Evolutionary conservation across 1,139 yeast genomes (phyloP), one percentile per base, ranked within the genome.

Genomic region (Wickerhamomyces sp.): DNA sequence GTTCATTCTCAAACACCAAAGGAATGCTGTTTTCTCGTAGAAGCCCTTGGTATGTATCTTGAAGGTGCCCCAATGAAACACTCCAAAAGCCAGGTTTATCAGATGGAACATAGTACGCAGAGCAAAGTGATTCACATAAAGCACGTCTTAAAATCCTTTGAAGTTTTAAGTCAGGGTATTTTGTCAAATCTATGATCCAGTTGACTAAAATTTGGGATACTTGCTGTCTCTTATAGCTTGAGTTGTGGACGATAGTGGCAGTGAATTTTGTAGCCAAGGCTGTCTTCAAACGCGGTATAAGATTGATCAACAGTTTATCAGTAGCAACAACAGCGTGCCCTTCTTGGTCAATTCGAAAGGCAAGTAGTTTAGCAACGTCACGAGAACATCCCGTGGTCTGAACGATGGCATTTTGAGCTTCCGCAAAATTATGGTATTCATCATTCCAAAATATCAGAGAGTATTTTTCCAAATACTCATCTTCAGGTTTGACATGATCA

Each of bases 361-460:
- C 42, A 4, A 41, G 26, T 4, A 13, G 11, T n/a, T 34, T 23
- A 4, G 49, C 46, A 5, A 23, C 20, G 1, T 33, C 23, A 8
- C 27, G 26, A 9, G 34, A 30, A 6, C 33, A 32, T 1, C 53
- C 47, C 11, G 61, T 59, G 1, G 80, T 79, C 30, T 65, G 63
- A 4, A 35, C 30, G n/a, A 53, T 44, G 5, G 52, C 52, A 13
- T 30, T 26, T 24, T 45, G 48, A 4, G 55, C 58, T 39, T 61
- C 62, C 2, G 68, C 63, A 45, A 70, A 70, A 47, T 75, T 71
- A 51, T 83, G 91, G 44, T 64, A 67, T 50, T 83, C 91, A 50
- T 83, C 93, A 53, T 83, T 83, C 82, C 88, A 83, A 16, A 82
- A 60, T 16, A 79, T 55, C 14, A 47, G 32, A 23, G 78, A 63